Percentiles rank a stretch among this genome's conserved stretches.
phyloP scores from a whole-genome alignment of 768 basidiomycete genomes.

The Mycena belliarum region DNA sequence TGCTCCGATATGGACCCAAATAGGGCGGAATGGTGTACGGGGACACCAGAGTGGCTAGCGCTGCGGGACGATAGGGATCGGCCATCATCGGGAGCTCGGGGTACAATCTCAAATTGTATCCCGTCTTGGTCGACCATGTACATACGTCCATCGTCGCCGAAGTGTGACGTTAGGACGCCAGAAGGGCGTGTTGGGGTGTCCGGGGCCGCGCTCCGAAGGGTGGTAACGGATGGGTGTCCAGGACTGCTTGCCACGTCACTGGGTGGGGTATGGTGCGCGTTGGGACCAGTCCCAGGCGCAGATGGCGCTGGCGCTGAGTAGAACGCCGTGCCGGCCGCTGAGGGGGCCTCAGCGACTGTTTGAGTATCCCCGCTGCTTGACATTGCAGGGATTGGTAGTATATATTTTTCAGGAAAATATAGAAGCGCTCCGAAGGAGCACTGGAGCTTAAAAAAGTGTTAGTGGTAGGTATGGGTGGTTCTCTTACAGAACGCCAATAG shows the following conservation, averaged over 20 bases:
- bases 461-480: not conserved
- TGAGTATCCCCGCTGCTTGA: not conserved
- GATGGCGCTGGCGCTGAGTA: too few relatives aligned
- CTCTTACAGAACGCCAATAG: not conserved
- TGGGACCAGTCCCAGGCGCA: too few relatives aligned
- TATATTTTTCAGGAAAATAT: not conserved
- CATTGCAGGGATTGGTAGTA: not conserved
- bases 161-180: too few relatives aligned
- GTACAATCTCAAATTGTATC: not conserved
- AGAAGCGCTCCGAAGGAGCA: not conserved
- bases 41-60: not conserved
- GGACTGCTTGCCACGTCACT: too few relatives aligned
- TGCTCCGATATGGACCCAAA: not conserved
- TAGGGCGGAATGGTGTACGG: not conserved
- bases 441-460: slow-evolving; percentile 14
- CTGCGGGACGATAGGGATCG: not conserved
- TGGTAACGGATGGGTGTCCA: too few relatives aligned
- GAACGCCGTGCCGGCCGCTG: not conserved
- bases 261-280: too few relatives aligned
- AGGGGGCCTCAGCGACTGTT: not conserved
- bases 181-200: too few relatives aligned
- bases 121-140: too few relatives aligned
- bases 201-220: too few relatives aligned
- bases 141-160: too few relatives aligned
- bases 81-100: not conserved